Conservation (phyloP, 495 filamentous ascomycete genomes). For the Neurospora sp. region DNA sequence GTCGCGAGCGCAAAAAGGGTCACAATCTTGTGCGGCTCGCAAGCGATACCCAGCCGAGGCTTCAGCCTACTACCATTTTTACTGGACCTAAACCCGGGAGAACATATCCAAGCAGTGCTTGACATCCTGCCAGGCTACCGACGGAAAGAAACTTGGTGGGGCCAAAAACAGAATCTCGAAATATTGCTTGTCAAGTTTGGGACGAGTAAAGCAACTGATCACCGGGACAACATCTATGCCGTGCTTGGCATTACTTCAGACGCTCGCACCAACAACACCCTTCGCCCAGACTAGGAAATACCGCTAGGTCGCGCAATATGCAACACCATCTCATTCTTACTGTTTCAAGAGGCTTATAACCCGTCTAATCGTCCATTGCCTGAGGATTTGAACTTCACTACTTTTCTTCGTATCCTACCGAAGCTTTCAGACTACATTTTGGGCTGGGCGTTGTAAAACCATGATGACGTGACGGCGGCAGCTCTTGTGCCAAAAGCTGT, state of each 20-base stretch:
- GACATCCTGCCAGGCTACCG: constrained; percentile 25
- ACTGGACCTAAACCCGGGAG: background rate
- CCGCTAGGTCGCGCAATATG: background rate
- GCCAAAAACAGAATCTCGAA: constrained; percentile 11
- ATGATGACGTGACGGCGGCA: no score
- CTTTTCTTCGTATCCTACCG: no score
- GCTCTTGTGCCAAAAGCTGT: no score
- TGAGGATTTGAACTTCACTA: no score
- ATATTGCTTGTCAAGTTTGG: constrained; percentile 21
- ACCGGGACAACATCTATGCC: constrained; percentile 25
- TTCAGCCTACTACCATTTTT: constrained; percentile 21
- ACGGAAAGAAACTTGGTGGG: constrained; percentile 22
- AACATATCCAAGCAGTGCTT: constrained; percentile 21
- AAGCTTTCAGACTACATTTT: no score
- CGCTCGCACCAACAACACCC: background rate
- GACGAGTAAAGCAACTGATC: constrained; percentile 19
- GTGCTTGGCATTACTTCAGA: constrained; percentile 21
- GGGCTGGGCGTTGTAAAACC: no score
- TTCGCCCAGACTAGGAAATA: background rate
- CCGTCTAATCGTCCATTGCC: no score
- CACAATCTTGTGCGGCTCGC: constrained; percentile 11
- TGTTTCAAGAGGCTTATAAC: no score
- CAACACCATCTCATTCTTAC: background rate
- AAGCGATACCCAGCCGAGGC: constrained; percentile 12
- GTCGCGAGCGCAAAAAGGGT: constrained; percentile 7